These are phyloP conservation scores for Boletellus dicymbophilus DNA, from an alignment of 1,284 basidiomycete genomes.

Conservation along the genomic window DNA sequence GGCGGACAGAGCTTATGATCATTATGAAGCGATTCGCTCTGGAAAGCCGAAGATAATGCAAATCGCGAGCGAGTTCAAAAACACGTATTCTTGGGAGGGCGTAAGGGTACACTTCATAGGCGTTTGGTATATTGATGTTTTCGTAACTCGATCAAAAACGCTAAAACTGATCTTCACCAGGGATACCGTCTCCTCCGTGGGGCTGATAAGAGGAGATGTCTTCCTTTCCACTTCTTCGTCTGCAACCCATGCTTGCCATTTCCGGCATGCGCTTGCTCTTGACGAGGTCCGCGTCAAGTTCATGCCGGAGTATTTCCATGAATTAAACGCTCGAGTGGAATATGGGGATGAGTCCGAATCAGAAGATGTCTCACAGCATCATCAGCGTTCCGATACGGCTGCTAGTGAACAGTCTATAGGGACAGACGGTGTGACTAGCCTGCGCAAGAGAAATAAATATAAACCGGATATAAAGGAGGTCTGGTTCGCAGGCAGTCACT, in stretches of 20 bases:
- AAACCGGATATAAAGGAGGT: constrained; percentile 25
- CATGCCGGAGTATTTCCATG: constrained; percentile 37
- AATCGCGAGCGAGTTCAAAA: constrained; percentile 33
- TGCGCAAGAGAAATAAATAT: neutral
- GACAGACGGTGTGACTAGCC: too few species aligned
- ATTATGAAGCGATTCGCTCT: constrained; percentile 28
- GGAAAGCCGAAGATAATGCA: constrained; percentile 13
- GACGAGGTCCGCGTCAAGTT: constrained; percentile 43
- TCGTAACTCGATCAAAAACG: too few species aligned
- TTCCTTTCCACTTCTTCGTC: constrained; percentile 24
- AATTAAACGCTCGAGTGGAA: too few species aligned
- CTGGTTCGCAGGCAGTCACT: constrained; percentile 12
- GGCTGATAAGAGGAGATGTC: constrained; percentile 23
- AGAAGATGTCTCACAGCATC: too few species aligned
- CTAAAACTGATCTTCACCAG: constrained; percentile 23
- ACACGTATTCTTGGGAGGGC: constrained; percentile 34
- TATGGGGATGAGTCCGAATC: too few species aligned
- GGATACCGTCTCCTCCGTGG: constrained; percentile 39
- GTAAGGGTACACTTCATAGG: constrained; percentile 40
- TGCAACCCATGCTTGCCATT: constrained; percentile 29
- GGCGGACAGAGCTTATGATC: constrained; percentile 37
- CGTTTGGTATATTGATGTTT: constrained; percentile 32
- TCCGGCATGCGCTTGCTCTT: constrained; percentile 43
- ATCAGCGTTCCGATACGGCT: too few species aligned
- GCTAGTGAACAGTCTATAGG: too few species aligned